Evolutionary conservation across 495 filamentous ascomycete species (phyloP).

Genomic region (Podospora fimiseda): DNA sequence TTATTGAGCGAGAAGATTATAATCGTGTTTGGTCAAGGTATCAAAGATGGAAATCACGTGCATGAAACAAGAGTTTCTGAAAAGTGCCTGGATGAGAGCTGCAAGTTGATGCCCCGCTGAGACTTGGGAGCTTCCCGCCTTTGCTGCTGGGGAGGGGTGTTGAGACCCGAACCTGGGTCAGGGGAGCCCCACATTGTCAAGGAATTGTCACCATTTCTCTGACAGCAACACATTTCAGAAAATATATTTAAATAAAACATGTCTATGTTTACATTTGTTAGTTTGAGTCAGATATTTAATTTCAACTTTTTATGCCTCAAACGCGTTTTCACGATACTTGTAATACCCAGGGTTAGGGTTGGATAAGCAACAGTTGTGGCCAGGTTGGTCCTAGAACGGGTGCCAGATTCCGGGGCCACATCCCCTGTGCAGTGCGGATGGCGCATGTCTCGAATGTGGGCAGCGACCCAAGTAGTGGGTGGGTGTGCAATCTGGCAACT

Average conservation of each 20-base stretch:
- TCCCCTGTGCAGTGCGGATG: conserved; percentile 15
- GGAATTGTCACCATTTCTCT: neutral
- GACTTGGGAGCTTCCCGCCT: neutral
- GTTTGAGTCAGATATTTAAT: neutral
- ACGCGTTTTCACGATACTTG: neutral
- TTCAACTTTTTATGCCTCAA: neutral
- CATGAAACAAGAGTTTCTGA: neutral
- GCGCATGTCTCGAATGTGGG: conserved; percentile 14
- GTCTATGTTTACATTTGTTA: no score
- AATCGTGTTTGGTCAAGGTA: neutral
- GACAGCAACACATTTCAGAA: no score
- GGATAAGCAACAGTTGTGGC: neutral
- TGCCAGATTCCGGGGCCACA: conserved; percentile 6
- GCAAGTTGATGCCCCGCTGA: neutral
- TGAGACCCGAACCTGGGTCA: neutral
- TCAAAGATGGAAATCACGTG: conserved; percentile 1
- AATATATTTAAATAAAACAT: no score
- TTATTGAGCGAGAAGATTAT: neutral
- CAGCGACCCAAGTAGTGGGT: conserved; percentile 5
- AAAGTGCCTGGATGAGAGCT: conserved; percentile 1
- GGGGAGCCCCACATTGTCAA: neutral
- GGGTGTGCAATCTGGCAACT: conserved; percentile 31
- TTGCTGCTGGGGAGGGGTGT: no score
- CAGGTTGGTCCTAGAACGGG: neutral
- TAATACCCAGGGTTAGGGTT: conserved; percentile 7